A percentile compares a stretch with the other conserved stretches of the same genome.
phyloP scores from a whole-genome alignment of 257 asterid species.

The Hygrophila difformis region DNA sequence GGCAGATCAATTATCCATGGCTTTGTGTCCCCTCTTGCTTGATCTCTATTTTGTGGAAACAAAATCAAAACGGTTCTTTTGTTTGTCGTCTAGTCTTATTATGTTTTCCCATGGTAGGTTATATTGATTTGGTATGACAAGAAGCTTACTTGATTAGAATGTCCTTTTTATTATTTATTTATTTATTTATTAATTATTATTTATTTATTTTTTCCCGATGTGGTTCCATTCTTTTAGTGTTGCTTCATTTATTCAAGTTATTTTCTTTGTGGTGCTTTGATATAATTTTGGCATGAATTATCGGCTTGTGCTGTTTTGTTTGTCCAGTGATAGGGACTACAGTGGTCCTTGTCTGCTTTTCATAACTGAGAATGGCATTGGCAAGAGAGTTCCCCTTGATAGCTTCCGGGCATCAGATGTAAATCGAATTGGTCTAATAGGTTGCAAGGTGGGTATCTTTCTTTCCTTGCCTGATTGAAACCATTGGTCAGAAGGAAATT shows the following conservation, averaged over 20 bases:
- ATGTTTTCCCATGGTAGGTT: too few species aligned
- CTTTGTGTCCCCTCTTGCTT: neutral
- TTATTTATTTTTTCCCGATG: too few species aligned
- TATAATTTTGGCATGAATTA: neutral
- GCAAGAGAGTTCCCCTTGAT: constrained; percentile 91
- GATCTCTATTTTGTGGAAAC: neutral
- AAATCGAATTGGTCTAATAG: constrained; percentile 77
- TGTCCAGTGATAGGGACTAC: constrained; percentile 38
- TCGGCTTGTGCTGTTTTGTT: constrained; percentile 8
- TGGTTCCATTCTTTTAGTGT: too few species aligned
- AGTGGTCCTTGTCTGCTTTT: constrained; percentile 94
- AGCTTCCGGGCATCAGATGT: constrained; percentile 61
- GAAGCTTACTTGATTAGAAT: too few species aligned
- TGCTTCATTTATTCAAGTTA: too few species aligned
- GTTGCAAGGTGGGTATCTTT: constrained; percentile 62
- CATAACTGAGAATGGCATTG: constrained; percentile 78
- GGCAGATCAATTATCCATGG: constrained; percentile 2
- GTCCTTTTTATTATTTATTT: constrained; percentile 1
- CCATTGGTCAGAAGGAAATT: neutral
- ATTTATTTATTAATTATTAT: neutral
- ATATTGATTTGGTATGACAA: too few species aligned
- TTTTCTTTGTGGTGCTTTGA: constrained; percentile 5
- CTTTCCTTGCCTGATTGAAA: neutral
- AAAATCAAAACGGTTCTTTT: too few species aligned
- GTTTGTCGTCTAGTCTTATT: too few species aligned